These are phyloP conservation scores for Talaromyces proteolyticus DNA, from an alignment of 495 filamentous ascomycete species.

Conservation along the genomic window DNA sequence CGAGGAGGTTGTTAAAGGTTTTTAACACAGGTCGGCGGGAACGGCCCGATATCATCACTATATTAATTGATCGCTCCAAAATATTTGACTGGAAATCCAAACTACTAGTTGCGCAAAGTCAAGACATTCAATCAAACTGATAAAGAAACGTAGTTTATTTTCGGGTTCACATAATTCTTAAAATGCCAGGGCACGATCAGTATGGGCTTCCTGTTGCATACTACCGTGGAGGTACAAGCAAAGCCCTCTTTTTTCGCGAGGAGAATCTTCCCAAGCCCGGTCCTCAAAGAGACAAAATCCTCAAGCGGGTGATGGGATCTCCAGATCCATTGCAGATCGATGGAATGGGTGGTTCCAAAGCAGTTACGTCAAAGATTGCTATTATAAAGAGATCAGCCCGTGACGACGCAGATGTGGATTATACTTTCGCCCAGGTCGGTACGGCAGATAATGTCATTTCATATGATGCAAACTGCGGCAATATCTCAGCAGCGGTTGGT, in stretches of 20 bases:
- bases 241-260: conserved; percentile 6
- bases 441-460: conserved; percentile 2
- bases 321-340: conserved; percentile 4
- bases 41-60: no score
- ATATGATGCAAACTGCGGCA: conserved; percentile 3
- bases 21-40: no score
- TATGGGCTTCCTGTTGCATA: background rate
- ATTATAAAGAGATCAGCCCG: conserved; percentile 3
- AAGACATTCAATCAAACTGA: no score
- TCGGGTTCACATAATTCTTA: background rate
- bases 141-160: no score
- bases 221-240: conserved; percentile 7
- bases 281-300: background rate
- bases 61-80: no score
- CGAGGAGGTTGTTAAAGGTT: no score
- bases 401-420: conserved; percentile 1
- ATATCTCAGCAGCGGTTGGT: conserved; percentile 3
- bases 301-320: conserved; percentile 5
- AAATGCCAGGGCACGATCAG: background rate
- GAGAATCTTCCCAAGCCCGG: background rate
- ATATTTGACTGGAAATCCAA: no score
- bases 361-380: conserved; percentile 6
- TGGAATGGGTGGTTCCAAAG: conserved; percentile 6
- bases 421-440: conserved; percentile 5
- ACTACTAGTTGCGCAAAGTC: no score